Conservation (phyloP, 2,329 filamentous ascomycete species). For the Hypoxylon sp. region DNA sequence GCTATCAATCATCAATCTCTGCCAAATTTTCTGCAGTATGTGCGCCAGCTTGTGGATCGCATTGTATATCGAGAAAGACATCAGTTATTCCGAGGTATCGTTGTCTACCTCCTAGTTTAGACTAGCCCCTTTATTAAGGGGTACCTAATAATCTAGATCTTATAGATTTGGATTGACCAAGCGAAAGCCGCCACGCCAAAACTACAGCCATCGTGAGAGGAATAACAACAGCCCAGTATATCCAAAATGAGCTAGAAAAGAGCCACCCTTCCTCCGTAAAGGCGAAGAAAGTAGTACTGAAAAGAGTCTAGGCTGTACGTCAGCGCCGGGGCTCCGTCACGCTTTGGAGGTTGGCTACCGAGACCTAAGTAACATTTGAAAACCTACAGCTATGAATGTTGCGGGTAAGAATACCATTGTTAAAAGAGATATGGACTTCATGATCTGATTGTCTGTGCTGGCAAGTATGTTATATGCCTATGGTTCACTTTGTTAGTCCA, state of each 20-base stretch:
- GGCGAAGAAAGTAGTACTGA: conserved; percentile 1
- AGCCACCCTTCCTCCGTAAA: not conserved
- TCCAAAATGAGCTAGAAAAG: not conserved
- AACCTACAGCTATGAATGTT: not conserved
- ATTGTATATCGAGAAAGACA: too few relatives aligned
- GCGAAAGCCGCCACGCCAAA: not conserved
- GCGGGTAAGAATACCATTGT: conserved; percentile 1
- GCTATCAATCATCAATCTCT: too few relatives aligned
- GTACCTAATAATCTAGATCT: not conserved
- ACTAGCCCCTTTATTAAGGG: not conserved
- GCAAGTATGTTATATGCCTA: conserved; percentile 3
- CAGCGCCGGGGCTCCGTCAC: not conserved
- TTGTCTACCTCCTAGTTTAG: not conserved
- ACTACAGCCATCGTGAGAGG: not conserved
- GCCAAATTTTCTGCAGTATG: too few relatives aligned
- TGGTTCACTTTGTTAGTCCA: not conserved
- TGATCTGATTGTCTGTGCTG: not conserved
- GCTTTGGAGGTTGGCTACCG: not conserved
- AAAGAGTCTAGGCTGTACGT: not conserved
- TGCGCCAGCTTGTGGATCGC: too few relatives aligned
- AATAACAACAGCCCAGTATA: conserved; percentile 4
- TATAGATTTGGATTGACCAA: not conserved
- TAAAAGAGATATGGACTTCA: not conserved
- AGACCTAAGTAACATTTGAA: not conserved
- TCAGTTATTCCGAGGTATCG: too few relatives aligned